Evolutionary conservation across 495 filamentous ascomycete species (phyloP).

Genomic region (Hypoxylon intermedium): DNA sequence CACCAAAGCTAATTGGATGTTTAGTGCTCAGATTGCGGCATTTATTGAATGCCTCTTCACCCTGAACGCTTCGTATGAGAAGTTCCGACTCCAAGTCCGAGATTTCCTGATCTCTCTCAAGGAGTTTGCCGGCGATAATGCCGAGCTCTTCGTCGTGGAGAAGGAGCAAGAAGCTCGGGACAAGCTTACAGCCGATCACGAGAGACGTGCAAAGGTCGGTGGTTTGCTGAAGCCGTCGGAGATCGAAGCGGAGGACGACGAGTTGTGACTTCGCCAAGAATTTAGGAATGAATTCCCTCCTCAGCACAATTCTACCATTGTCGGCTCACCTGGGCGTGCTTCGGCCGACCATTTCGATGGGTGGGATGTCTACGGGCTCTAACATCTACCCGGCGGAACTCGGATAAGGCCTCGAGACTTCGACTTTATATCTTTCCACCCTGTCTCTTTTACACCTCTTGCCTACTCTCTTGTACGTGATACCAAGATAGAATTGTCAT

Average conservation of each 20-base stretch:
- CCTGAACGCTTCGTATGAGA: constrained; percentile 77
- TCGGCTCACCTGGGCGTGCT: constrained; percentile 8
- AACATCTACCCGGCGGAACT: constrained; percentile 23
- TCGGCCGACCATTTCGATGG: constrained; percentile 52
- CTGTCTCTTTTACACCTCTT: constrained; percentile 17
- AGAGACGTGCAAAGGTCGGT: constrained; percentile 88
- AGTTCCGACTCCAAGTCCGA: constrained; percentile 91
- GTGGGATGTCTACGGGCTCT: constrained; percentile 62
- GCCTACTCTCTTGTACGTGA: constrained; percentile 33
- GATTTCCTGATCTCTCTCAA: constrained; percentile 98
- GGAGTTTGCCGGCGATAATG: constrained; percentile 91
- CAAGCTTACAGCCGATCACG: constrained; percentile 79
- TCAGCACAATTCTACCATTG: constrained; percentile 32
- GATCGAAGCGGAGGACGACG: constrained; percentile 80
- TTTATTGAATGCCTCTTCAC: constrained; percentile 90
- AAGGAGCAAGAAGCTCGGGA: constrained; percentile 83
- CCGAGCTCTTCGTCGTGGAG: constrained; percentile 94
- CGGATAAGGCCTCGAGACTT: constrained; percentile 14
- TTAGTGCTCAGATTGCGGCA: constrained; percentile 79
- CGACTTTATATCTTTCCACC: constrained; percentile 22
- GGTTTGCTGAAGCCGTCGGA: constrained; percentile 92
- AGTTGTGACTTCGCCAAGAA: constrained; percentile 83
- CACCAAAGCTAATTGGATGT: constrained; percentile 46
- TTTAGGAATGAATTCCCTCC: constrained; percentile 65
- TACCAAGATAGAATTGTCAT: constrained; percentile 38